Base-by-base conservation (phyloP, 2,329 filamentous ascomycete genomes). In the Arthrobotrys conoides region DNA sequence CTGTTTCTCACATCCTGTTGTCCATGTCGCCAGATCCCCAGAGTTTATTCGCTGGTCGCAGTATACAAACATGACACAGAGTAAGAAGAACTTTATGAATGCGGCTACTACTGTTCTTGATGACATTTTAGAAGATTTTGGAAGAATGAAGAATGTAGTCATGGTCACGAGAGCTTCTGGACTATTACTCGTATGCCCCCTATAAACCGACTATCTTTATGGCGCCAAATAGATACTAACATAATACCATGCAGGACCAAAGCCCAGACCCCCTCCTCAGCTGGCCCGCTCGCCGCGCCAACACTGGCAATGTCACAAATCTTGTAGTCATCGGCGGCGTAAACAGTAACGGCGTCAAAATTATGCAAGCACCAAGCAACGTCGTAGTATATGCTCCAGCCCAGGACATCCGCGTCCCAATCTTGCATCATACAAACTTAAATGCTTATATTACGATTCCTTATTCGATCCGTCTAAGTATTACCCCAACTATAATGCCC, bases 141-240 rank as follows among this genome's bases (percentile, higher is more conserved):
- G 41, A 2, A 67, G 44, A 5, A 64, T 63, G 36, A 38, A 59
- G 38, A 41, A 71, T 68, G 51, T 71, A 5, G 73, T 68, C 10
- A 71, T 77, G 67, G 73, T 77, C 30, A 68, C 73, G n/a, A 41
- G 73, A 30, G 63, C 63, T 1, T 59, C 61, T 8, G 67, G 73
- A 10, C 24, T 68, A 3, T 51, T 49, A 12, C 20, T 61, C 1
- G 73, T 77, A 77, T n/a, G 36, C 12, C n/a, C 22, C 38, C 12
- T 51, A 41, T 41, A 5, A 22, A 20, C 30, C 16, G 18, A 18
- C 33, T 36, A 8, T 27, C 30, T 1, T 8, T 2, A 55, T 20
- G 9, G 36, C n/a, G 8, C 3, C 12, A n/a, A 9, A 55, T 33
- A 55, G 4, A 14, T 18, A 27, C 24, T 59, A 33, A 57, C 49